phyloP scores from a whole-genome alignment of 768 basidiomycete species.

The Termitomyces sp. region DNA sequence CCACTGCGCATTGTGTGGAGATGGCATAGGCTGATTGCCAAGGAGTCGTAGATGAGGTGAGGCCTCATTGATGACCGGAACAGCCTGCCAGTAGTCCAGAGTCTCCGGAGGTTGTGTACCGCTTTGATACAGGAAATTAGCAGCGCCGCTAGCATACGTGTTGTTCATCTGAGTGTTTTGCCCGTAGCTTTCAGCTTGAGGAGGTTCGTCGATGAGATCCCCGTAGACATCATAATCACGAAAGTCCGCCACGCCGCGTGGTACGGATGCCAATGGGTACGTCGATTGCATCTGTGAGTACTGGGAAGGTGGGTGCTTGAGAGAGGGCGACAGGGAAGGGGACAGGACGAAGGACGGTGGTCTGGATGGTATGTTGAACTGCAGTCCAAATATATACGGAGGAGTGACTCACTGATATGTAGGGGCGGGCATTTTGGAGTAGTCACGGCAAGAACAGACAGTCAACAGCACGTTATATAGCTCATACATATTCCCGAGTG shows the following conservation, averaged over 20 bases:
- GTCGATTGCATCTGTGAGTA: conserved; percentile 4
- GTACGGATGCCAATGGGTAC: conserved; percentile 5
- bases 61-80: background rate
- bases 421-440: conserved; percentile 9
- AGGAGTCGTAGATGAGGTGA: conserved; percentile 1
- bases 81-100: conserved; percentile 3
- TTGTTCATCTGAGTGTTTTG: background rate
- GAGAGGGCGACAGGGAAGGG: background rate
- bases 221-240: conserved; percentile 3
- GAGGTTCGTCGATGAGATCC: background rate
- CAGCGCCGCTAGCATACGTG: background rate
- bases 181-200: background rate
- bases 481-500: conserved; percentile 14
- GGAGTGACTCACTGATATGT: conserved; percentile 16
- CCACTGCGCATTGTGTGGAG: conserved; percentile 4
- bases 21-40: background rate
- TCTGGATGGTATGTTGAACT: conserved; percentile 7
- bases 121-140: conserved; percentile 3
- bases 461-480: conserved; percentile 10
- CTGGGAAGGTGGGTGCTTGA: background rate
- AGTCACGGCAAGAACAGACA: conserved; percentile 6
- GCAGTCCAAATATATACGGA: conserved; percentile 1
- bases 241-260: conserved; percentile 11
- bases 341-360: conserved; percentile 2
- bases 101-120: background rate